Percentiles rank a stretch among this genome's conserved stretches.
Evolutionary conservation across 108 stramenopile genomes (phyloP).

Genomic region (Seminavis robusta): DNA sequence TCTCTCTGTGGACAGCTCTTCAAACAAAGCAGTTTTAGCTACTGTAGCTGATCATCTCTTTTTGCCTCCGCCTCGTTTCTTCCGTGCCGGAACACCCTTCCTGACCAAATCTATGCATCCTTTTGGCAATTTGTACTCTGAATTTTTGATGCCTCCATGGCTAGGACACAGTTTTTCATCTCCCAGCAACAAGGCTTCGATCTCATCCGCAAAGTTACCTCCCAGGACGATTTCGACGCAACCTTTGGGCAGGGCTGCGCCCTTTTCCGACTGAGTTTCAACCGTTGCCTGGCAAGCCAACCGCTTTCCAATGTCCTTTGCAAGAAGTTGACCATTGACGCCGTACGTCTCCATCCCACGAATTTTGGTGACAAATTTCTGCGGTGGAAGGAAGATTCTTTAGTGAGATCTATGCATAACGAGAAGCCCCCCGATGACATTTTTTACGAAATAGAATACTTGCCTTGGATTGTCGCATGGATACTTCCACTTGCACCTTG

Average conservation of each 20-base stretch:
- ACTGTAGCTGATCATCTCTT: slow-evolving; percentile 4
- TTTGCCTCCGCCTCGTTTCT: slow-evolving; percentile 21
- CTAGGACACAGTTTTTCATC: slow-evolving; percentile 50
- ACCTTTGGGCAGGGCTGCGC: slow-evolving; percentile 33
- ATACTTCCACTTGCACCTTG: slow-evolving; percentile 63
- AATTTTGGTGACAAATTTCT: slow-evolving; percentile 73
- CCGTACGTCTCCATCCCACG: slow-evolving; percentile 77
- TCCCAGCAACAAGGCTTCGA: slow-evolving; percentile 67
- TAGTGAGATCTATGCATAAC: no score
- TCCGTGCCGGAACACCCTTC: slow-evolving; percentile 74
- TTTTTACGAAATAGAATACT: no score
- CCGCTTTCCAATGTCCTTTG: slow-evolving; percentile 55
- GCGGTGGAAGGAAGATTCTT: no score
- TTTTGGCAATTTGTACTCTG: slow-evolving; percentile 52
- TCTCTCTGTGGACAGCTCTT: no score
- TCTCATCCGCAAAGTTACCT: slow-evolving; percentile 68
- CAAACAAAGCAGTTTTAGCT: no score
- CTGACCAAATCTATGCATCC: slow-evolving; percentile 46
- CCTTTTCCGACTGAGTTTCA: slow-evolving; percentile 50
- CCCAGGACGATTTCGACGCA: slow-evolving; percentile 71
- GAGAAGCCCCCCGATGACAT: no score
- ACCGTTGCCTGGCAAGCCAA: slow-evolving; percentile 65
- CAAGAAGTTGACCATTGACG: slow-evolving; percentile 46
- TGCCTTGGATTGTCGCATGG: slow-evolving; percentile 46
- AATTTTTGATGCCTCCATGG: slow-evolving; percentile 74